These are phyloP conservation scores for Amphicarpaea edgeworthii DNA, from an alignment of 306 rosid genomes.

Conservation along the genomic window DNA sequence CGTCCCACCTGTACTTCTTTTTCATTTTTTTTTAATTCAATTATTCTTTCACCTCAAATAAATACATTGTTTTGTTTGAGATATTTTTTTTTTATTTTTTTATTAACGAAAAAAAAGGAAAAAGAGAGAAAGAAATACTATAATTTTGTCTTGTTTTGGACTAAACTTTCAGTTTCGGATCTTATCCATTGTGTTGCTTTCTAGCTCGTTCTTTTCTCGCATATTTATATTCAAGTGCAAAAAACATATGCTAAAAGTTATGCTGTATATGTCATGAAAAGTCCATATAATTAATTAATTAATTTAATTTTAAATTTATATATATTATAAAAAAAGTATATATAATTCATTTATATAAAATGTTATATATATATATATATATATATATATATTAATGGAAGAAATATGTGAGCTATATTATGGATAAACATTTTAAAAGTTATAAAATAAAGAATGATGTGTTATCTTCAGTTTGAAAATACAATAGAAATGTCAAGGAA, in stretches of 20 bases:
- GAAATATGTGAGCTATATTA: no score
- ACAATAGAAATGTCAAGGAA: no score
- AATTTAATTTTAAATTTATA: no score
- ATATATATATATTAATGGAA: no score
- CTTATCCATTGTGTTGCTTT: constrained; percentile 15
- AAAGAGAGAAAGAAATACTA: not conserved
- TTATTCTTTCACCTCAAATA: not conserved
- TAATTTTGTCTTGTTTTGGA: constrained; percentile 8
- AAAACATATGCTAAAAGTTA: not conserved
- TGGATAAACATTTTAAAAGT: no score
- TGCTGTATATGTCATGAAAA: no score
- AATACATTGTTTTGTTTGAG: not conserved
- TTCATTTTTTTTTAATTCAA: not conserved
- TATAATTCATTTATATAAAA: no score
- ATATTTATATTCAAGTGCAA: not conserved
- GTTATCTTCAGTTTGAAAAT: no score
- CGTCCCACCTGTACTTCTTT: constrained; percentile 29
- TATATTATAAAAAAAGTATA: no score
- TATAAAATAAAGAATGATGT: no score
- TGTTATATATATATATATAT: no score
- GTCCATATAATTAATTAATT: no score
- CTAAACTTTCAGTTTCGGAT: constrained; percentile 13
- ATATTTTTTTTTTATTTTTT: not conserved
- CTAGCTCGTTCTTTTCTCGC: not conserved
- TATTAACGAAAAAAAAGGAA: not conserved